Percentiles rank a stretch among this genome's conserved stretches.
These are phyloP conservation scores for Cryptococcus depauperatus DNA, from an alignment of 1,284 basidiomycete species.

Conservation along the genomic window DNA sequence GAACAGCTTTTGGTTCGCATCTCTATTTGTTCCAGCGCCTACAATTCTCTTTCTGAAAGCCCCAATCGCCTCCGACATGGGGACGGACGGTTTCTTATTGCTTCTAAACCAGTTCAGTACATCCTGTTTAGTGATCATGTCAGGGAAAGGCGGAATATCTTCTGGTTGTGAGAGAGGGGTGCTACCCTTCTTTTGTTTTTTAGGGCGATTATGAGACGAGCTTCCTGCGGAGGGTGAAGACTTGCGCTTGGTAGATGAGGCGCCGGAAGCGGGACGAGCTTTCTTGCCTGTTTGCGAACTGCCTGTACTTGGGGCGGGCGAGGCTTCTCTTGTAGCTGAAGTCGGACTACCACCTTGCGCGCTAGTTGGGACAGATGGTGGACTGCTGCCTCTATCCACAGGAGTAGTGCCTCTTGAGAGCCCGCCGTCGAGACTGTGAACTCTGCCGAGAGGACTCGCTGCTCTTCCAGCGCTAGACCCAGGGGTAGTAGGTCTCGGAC, in stretches of 20 bases:
- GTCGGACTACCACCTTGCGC: conserved; percentile 7
- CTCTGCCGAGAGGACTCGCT: conserved; percentile 13
- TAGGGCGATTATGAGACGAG: neutral
- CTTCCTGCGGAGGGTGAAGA: conserved; percentile 1
- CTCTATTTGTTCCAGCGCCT: conserved; percentile 12
- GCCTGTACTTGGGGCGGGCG: conserved; percentile 19
- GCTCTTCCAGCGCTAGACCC: conserved; percentile 13
- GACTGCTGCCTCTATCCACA: conserved; percentile 10
- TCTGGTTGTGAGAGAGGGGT: conserved; percentile 27
- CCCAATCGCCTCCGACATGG: conserved; percentile 23
- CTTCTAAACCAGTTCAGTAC: conserved; percentile 31
- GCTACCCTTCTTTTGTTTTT: conserved; percentile 46
- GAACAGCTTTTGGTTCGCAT: conserved; percentile 29
- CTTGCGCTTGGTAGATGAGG: conserved; percentile 1
- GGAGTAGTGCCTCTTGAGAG: conserved; percentile 12
- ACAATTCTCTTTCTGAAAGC: conserved; percentile 23
- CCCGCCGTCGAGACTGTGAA: conserved; percentile 10
- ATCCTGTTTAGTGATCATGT: conserved; percentile 32
- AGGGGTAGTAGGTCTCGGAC: conserved; percentile 23
- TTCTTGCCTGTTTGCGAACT: neutral
- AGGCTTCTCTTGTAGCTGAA: conserved; percentile 14
- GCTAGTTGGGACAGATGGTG: conserved; percentile 5
- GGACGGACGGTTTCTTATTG: conserved; percentile 12
- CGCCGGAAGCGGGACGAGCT: conserved; percentile 13
- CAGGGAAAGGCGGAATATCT: conserved; percentile 14